Base-by-base conservation (phyloP, 306 rosid species). In the Casuarina equisetifolia region DNA sequence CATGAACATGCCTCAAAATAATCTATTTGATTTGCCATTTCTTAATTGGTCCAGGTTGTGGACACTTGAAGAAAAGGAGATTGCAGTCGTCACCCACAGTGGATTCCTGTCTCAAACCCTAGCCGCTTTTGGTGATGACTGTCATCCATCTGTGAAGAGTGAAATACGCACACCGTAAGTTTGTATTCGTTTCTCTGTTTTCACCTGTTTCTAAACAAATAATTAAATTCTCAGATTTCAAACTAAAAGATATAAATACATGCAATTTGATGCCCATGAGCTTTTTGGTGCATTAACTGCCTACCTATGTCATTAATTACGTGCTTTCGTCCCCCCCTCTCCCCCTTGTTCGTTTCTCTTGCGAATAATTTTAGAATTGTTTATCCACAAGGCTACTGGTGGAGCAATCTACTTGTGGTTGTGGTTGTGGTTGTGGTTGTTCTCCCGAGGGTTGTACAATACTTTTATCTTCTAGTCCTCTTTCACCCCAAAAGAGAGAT, bases 1-100 rank as follows among this genome's bases (percentile, higher is more conserved):
- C 69, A 57, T 36, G 70, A 62, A 64, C 2, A 45, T 57, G 52
- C 38, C 51, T 66, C 57, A 55, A 72, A 50, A 6, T 61, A 12
- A 76, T 82, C 9, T 46, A 6, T 71, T 11, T 46, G 13, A 10
- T 72, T 40, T 36, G 15, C n/a, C 52, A 35, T 55, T 73, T 58
- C 13, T 3, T 46, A 32, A 72, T 63, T 73, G 74, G 12, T 83
- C 62, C 88, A 95, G 98, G 98, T 76, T 95, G 84, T 94, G 97
- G 98, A 90, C 97, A 3, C 92, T 95, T 20, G 81, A 94, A 85
- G 97, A 94, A 84, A 88, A 89, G 68, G 93, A 94, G 84, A 94
- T 94, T 73, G 98, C 97, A 59, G 85, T 94, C 76, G 90, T 91
- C 70, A 67, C 80, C 74, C 98, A 95, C 88, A 82, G 97, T 58